Percentiles rank a stretch among this genome's conserved stretches.
phyloP scores from a whole-genome alignment of 2,329 filamentous ascomycete species.

The Metarhizium sp. region DNA sequence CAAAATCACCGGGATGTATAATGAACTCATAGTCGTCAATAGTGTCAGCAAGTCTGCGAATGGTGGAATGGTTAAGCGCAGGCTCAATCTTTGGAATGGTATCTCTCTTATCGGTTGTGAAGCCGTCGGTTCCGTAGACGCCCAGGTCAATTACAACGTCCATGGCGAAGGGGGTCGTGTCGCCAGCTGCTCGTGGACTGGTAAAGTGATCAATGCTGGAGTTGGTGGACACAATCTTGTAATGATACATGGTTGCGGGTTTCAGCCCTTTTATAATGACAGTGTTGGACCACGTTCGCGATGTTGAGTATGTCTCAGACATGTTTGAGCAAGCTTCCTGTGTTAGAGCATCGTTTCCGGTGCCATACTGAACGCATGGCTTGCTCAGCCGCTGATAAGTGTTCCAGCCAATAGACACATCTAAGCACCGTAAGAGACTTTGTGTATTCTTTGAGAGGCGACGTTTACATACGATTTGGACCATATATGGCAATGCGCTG shows the following conservation, averaged over 20 bases:
- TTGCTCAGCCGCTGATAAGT: slow-evolving; percentile 37
- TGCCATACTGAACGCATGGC: slow-evolving; percentile 43
- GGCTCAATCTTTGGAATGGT: slow-evolving; percentile 38
- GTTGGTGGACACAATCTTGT: slow-evolving; percentile 48
- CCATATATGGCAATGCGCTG: neutral
- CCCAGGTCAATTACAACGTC: slow-evolving; percentile 40
- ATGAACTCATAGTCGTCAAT: slow-evolving; percentile 46
- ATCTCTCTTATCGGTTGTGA: slow-evolving; percentile 33
- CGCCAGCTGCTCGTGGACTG: slow-evolving; percentile 43
- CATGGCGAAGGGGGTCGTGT: slow-evolving; percentile 43
- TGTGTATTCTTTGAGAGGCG: too few relatives aligned
- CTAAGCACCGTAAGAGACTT: slow-evolving; percentile 19
- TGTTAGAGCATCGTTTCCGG: slow-evolving; percentile 26
- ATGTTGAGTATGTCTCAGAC: slow-evolving; percentile 40
- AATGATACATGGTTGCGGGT: slow-evolving; percentile 49
- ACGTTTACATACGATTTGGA: neutral
- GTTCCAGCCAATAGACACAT: slow-evolving; percentile 46
- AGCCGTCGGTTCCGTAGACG: slow-evolving; percentile 30
- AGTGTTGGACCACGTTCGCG: slow-evolving; percentile 41
- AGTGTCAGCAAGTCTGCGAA: slow-evolving; percentile 39
- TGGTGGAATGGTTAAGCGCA: slow-evolving; percentile 48
- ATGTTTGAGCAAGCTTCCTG: slow-evolving; percentile 32
- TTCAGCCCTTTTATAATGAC: slow-evolving; percentile 35
- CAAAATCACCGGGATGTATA: slow-evolving; percentile 46
- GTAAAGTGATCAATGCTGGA: slow-evolving; percentile 43